A percentile compares a stretch with the other conserved stretches of the same genome.
Conservation (phyloP, 257 asterid genomes). For the Salvia hispanica region DNA sequence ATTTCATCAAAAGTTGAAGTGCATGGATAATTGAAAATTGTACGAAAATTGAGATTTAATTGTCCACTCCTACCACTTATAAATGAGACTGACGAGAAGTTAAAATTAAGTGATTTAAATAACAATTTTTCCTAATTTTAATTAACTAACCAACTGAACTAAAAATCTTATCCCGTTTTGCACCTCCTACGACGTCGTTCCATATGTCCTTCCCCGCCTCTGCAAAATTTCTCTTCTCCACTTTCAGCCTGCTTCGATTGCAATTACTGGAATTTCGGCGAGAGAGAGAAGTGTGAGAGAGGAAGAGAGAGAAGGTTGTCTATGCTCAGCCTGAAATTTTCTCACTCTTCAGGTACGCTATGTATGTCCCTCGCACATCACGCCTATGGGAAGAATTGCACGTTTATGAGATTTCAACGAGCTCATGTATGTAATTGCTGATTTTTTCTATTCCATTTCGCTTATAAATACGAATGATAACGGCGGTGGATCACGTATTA, state of each 20-base stretch:
- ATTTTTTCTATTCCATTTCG: not conserved
- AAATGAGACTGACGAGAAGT: too few relatives aligned
- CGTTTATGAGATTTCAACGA: not conserved
- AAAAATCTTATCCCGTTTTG: too few relatives aligned
- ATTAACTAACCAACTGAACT: too few relatives aligned
- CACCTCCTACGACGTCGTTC: slow-evolving; percentile 38
- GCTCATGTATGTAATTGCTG: not conserved
- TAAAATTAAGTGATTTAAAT: too few relatives aligned
- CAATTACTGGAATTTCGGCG: not conserved
- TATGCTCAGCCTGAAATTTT: not conserved
- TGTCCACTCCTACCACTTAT: too few relatives aligned
- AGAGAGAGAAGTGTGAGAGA: not conserved
- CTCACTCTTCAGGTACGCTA: slow-evolving; percentile 31
- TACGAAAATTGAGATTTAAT: too few relatives aligned
- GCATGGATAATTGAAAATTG: too few relatives aligned
- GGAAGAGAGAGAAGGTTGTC: not conserved
- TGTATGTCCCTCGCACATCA: slow-evolving; percentile 1
- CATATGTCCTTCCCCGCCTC: slow-evolving; percentile 37
- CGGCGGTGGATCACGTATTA: not conserved
- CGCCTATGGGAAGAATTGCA: not conserved
- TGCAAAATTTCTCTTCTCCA: slow-evolving; percentile 28
- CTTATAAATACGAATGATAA: not conserved
- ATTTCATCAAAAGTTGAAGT: too few relatives aligned
- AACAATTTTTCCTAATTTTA: too few relatives aligned
- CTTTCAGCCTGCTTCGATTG: slow-evolving; percentile 17